phyloP scores from a whole-genome alignment of 192 early-diverging fungal species.

The Geosiphon pyriformis region DNA sequence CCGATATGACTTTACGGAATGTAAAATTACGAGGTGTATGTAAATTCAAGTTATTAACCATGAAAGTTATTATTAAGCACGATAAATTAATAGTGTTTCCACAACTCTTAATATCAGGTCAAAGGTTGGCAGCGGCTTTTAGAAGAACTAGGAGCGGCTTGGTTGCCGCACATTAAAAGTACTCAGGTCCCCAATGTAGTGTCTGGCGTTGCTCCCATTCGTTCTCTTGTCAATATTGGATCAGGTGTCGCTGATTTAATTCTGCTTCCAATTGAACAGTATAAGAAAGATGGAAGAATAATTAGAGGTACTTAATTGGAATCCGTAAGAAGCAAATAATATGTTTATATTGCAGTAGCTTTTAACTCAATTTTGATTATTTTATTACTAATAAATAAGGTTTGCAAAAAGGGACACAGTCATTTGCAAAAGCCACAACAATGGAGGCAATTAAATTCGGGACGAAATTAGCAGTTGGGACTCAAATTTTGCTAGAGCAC shows the following conservation, averaged over 20 bases:
- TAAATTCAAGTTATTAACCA: constrained; percentile 3
- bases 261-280: constrained; percentile 89
- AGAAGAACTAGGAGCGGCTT: constrained; percentile 61
- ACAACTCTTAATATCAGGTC: constrained; percentile 31
- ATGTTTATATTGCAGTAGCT: background rate
- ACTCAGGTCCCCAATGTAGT: constrained; percentile 89
- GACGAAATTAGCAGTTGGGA: constrained; percentile 80
- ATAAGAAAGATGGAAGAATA: constrained; percentile 83
- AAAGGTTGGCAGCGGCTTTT: constrained; percentile 62
- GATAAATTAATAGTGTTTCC: background rate
- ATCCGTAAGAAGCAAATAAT: no score
- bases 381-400: constrained; percentile 34
- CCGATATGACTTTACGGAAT: constrained; percentile 77
- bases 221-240: constrained; percentile 85
- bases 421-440: constrained; percentile 86
- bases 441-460: constrained; percentile 87
- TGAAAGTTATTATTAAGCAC: background rate
- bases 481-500: constrained; percentile 84
- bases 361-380: no score
- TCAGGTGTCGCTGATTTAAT: constrained; percentile 89
- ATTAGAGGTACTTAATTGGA: constrained; percentile 61
- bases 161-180: constrained; percentile 90
- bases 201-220: constrained; percentile 82
- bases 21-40: constrained; percentile 66
- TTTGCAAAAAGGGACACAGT: constrained; percentile 79